A percentile compares a stretch with the other conserved stretches of the same genome.
Evolutionary conservation across 2,329 filamentous ascomycete species (phyloP).

Genomic region (Aspergillus unguis): DNA sequence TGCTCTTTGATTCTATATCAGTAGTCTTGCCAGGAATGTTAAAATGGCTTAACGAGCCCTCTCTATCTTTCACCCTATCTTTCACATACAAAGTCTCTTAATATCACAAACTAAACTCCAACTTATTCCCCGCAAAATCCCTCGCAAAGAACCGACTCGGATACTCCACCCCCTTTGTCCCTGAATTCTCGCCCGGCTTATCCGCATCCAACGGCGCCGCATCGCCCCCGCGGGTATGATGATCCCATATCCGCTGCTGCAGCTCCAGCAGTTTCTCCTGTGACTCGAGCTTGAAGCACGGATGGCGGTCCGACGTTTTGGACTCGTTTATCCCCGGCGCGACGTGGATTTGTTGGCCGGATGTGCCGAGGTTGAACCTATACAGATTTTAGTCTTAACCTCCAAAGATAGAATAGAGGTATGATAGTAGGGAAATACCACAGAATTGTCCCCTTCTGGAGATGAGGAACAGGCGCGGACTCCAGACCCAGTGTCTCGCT

Average conservation of each 20-base stretch:
- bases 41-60: no score
- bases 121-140: conserved; percentile 54
- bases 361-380: conserved; percentile 52
- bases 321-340: conserved; percentile 45
- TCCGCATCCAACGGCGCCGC: conserved; percentile 55
- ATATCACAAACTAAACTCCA: conserved; percentile 49
- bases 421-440: conserved; percentile 43
- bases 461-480: conserved; percentile 50
- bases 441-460: conserved; percentile 51
- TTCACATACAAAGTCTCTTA: no score
- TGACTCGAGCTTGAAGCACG: conserved; percentile 56
- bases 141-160: conserved; percentile 61
- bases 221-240: conserved; percentile 48
- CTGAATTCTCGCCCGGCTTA: conserved; percentile 50
- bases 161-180: conserved; percentile 56
- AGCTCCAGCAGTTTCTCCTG: conserved; percentile 49
- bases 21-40: no score
- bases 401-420: no score
- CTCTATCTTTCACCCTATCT: no score
- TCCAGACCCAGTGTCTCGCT: conserved; percentile 54
- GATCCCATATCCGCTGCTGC: conserved; percentile 51
- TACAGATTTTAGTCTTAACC: no score
- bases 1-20: conserved; percentile 29
- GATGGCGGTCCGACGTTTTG: conserved; percentile 51
- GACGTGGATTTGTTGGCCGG: conserved; percentile 57